Evolutionary conservation across 345 rosid genomes (phyloP), one percentile per base, ranked within the genome.

Genomic region (Acer yangbiense): DNA sequence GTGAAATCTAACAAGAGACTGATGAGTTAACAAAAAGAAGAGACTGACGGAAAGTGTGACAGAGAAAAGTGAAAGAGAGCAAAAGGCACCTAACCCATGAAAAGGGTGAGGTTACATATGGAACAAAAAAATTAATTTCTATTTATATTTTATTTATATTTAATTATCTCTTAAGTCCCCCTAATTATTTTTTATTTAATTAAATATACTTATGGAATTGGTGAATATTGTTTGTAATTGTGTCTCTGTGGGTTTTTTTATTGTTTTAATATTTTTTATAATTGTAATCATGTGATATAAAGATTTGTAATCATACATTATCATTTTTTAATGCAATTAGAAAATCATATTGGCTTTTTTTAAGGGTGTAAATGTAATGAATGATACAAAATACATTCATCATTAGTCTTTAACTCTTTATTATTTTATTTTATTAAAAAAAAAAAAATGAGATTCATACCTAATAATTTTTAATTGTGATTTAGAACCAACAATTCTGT

Each of bases 1-100:
- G 68, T 35, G 82, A 82, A 86, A 76, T 85, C 88, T 78, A 87
- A 43, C 74, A 64, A 68, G 63, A 65, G 77, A 80, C 80, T 66
- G 78, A 50, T 35, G 17, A 39, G 23, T 35, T 35, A 9, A 35
- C 39, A 35, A 35, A 35, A 44, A 13, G 25, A 27, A 9, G 35
- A 41, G 69, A 62, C 62, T 23, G 68, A 74, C 46, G 58, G 76
- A 62, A 25, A 62, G 25, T 16, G 57, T 23, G 67, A 73, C 61
- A 25, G 39, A 35, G 4, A 62, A 18, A 11, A 23, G 20, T 1
- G 29, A 55, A 6, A 2, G 50, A 29, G 73, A 69, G 12, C 32
- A 14, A 1, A 52, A 67, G 69, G 65, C 44, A 75, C 80, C 82
- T 48, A 74, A 67, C 74, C 78, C 76, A 76, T 29, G 2, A 18